Conservation (phyloP, 2,329 filamentous ascomycete species). For the Dryadomyces quercus-mongolicae region DNA sequence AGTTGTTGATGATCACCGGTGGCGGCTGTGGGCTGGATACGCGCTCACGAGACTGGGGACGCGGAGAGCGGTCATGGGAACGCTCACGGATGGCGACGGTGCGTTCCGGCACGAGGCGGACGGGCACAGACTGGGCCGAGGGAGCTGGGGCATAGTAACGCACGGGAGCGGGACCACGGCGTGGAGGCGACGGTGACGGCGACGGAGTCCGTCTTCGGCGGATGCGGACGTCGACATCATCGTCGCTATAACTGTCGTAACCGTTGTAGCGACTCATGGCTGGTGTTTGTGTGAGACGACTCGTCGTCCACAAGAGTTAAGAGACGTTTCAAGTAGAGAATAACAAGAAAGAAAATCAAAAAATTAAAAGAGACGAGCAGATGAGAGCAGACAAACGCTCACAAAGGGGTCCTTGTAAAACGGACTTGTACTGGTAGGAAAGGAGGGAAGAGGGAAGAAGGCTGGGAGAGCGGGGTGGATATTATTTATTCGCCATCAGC, state of each 20-base stretch:
- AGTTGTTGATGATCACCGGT: slow-evolving; percentile 48
- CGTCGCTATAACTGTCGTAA: slow-evolving; percentile 19
- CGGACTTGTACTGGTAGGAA: slow-evolving; percentile 1
- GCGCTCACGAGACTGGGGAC: slow-evolving; percentile 28
- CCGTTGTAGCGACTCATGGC: slow-evolving; percentile 23
- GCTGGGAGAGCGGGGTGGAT: slow-evolving; percentile 12
- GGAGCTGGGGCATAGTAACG: slow-evolving; percentile 23
- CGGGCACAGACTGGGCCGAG: slow-evolving; percentile 11
- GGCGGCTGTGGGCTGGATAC: slow-evolving; percentile 23
- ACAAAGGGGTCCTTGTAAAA: not conserved
- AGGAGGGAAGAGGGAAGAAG: slow-evolving; percentile 6
- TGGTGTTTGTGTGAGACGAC: not conserved
- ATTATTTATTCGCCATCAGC: slow-evolving; percentile 2
- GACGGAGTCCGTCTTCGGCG: slow-evolving; percentile 22
- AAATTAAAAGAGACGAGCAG: not conserved
- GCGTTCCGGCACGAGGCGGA: slow-evolving; percentile 32
- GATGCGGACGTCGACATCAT: slow-evolving; percentile 41
- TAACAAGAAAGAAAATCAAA: not conserved
- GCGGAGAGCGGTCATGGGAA: slow-evolving; percentile 17
- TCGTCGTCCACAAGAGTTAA: no score
- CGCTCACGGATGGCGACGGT: slow-evolving; percentile 30
- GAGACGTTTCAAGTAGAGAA: not conserved
- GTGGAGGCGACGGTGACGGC: slow-evolving; percentile 17
- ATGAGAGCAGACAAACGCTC: not conserved
- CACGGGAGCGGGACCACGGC: slow-evolving; percentile 16